Conservation (phyloP, 805 yeast species). For the Candida sphagnicola region DNA sequence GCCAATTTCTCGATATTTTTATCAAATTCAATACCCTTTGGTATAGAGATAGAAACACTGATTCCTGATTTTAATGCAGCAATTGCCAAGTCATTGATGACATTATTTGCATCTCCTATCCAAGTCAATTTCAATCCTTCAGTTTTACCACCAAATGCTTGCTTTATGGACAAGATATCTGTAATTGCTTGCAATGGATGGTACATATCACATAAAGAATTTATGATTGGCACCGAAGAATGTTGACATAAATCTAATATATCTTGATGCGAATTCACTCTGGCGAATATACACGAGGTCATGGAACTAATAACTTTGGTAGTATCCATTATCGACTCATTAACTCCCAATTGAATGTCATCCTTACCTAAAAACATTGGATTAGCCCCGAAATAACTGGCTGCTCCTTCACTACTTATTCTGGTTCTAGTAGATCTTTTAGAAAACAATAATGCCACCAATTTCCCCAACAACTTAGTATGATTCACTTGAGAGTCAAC, state of each 20-base stretch:
- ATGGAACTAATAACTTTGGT: slow-evolving; percentile 87
- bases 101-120: slow-evolving; percentile 97
- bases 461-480: slow-evolving; percentile 67
- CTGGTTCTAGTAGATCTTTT: slow-evolving; percentile 96
- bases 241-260: slow-evolving; percentile 73
- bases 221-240: slow-evolving; percentile 87
- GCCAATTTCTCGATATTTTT: slow-evolving; percentile 53
- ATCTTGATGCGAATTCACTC: slow-evolving; percentile 83
- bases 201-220: slow-evolving; percentile 86
- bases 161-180: slow-evolving; percentile 82
- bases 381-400: slow-evolving; percentile 86
- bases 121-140: slow-evolving; percentile 77
- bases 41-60: slow-evolving; percentile 79
- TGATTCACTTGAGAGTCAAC: slow-evolving; percentile 33
- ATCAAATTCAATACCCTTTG: slow-evolving; percentile 66
- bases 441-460: slow-evolving; percentile 78
- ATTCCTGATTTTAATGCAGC: slow-evolving; percentile 86
- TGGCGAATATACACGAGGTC: slow-evolving; percentile 97
- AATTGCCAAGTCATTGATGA: slow-evolving; percentile 86
- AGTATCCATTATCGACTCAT: slow-evolving; percentile 87
- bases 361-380: slow-evolving; percentile 97
- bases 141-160: slow-evolving; percentile 57
- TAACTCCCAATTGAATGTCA: slow-evolving; percentile 94
- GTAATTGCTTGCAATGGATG: slow-evolving; percentile 97
- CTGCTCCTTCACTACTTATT: slow-evolving; percentile 92